These are phyloP conservation scores for Apiotrichum akiyoshidainum DNA, from an alignment of 1,284 basidiomycete species.

Conservation along the genomic window DNA sequence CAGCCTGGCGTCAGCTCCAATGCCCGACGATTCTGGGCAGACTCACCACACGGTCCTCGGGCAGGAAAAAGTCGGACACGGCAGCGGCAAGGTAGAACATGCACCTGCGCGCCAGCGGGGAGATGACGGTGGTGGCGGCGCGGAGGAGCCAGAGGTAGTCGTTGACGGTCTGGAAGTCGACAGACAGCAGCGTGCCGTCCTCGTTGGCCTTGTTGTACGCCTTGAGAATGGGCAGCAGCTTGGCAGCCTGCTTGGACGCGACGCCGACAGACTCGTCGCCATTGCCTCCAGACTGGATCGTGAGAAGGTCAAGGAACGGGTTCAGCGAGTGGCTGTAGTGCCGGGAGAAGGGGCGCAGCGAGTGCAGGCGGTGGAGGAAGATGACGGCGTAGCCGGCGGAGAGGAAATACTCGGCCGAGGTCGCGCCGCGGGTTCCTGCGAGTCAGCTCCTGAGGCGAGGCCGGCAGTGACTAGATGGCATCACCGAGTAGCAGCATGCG, in stretches of 20 bases:
- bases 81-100: constrained; percentile 98
- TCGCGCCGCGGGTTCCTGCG: constrained; percentile 87
- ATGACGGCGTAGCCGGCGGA: constrained; percentile 90
- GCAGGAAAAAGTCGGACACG: constrained; percentile 96
- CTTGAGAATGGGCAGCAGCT: constrained; percentile 70
- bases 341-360: constrained; percentile 90
- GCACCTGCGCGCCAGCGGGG: constrained; percentile 63
- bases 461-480: background rate
- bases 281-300: constrained; percentile 53
- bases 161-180: constrained; percentile 91
- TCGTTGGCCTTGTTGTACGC: constrained; percentile 77
- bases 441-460: constrained; percentile 1
- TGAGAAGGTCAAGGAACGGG: constrained; percentile 94
- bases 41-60: constrained; percentile 78
- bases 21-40: background rate
- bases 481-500: too few species aligned
- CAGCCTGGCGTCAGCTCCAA: constrained; percentile 62
- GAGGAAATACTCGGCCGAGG: constrained; percentile 96
- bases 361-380: constrained; percentile 96
- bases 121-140: constrained; percentile 63
- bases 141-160: constrained; percentile 93
- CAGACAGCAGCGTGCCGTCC: constrained; percentile 70
- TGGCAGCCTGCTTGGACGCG: constrained; percentile 58
- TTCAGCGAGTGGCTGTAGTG: constrained; percentile 98
- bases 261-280: constrained; percentile 53